Evolutionary conservation across 2,329 filamentous ascomycete genomes (phyloP).

Genomic region (Apiospora rasikravindrae): DNA sequence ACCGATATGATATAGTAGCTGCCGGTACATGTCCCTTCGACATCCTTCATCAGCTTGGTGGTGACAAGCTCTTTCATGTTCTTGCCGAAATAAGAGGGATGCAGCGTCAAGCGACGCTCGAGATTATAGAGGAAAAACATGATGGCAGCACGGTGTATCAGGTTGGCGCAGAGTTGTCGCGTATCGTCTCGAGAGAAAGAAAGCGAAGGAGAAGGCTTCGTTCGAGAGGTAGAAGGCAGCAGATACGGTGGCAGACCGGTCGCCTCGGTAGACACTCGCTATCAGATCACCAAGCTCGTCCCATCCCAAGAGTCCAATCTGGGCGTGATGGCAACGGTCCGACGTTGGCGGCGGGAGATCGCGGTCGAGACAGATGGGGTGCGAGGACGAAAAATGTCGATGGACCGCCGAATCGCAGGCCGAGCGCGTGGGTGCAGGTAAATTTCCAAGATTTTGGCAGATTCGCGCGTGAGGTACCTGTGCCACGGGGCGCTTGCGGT

Average conservation of each 20-base stretch:
- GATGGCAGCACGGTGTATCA: slow-evolving; percentile 33
- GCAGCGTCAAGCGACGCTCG: slow-evolving; percentile 91
- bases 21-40: slow-evolving; percentile 93
- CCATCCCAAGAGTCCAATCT: slow-evolving; percentile 4
- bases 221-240: background rate
- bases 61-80: slow-evolving; percentile 93
- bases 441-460: background rate
- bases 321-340: background rate
- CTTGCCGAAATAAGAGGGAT: slow-evolving; percentile 95
- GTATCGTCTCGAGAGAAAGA: background rate
- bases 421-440: slow-evolving; percentile 3
- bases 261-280: slow-evolving; percentile 15
- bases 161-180: background rate
- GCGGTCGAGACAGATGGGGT: background rate
- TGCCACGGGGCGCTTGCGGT: background rate
- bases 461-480: background rate
- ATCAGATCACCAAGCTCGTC: slow-evolving; percentile 11
- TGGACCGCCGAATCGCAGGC: background rate
- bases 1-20: slow-evolving; percentile 98
- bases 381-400: background rate
- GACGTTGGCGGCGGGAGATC: background rate
- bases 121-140: slow-evolving; percentile 99
- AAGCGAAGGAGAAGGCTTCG: background rate
- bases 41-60: slow-evolving; percentile 86
- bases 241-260: slow-evolving; percentile 15